phyloP scores from a whole-genome alignment of 441 rosid species.

The Eruca vesicaria region DNA sequence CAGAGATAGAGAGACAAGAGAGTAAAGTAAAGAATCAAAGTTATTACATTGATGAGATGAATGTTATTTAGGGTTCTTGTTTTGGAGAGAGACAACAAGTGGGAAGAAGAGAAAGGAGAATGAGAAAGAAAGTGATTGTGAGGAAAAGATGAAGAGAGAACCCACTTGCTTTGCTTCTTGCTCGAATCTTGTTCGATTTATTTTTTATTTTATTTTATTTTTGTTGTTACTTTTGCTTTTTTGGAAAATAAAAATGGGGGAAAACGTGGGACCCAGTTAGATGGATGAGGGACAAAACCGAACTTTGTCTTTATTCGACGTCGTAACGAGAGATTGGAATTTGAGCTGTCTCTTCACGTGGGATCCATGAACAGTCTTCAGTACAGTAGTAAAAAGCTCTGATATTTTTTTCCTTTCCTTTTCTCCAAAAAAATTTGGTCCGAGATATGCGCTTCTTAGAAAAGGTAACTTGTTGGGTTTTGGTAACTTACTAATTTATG shows the following conservation, averaged over 20 bases:
- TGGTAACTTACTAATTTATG: background rate
- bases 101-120: conserved; percentile 4
- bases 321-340: conserved; percentile 30
- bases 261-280: conserved; percentile 18
- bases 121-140: conserved; percentile 21
- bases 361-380: conserved; percentile 26
- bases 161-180: conserved; percentile 24
- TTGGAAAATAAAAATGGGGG: background rate
- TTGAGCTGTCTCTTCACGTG: conserved; percentile 39
- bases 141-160: conserved; percentile 32
- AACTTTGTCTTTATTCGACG: conserved; percentile 30
- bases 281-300: conserved; percentile 17
- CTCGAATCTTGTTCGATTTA: conserved; percentile 33
- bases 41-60: conserved; percentile 7
- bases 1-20: background rate
- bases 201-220: background rate
- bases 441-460: conserved; percentile 10
- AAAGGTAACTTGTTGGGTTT: background rate
- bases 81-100: conserved; percentile 5
- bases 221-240: conserved; percentile 20
- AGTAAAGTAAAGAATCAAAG: background rate
- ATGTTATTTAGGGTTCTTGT: conserved; percentile 20
- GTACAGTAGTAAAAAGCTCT: background rate
- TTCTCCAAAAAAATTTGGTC: background rate
- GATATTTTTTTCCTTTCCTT: background rate